Conservation (phyloP, 2,329 filamentous ascomycete genomes). For the Coniella lustricola region DNA sequence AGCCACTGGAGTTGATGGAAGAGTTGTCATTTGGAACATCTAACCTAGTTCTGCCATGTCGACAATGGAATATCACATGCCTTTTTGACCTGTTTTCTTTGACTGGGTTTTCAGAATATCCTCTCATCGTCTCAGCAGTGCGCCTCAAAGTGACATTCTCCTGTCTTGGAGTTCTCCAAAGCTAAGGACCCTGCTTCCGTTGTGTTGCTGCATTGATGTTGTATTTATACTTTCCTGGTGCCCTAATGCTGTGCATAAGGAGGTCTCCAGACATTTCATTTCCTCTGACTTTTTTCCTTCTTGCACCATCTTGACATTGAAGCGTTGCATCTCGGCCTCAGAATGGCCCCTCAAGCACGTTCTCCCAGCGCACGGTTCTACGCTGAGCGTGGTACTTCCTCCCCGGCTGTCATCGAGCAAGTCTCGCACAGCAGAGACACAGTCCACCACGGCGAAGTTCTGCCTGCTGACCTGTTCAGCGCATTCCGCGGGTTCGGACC, state of each 20-base stretch:
- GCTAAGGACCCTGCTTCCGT: constrained; percentile 1
- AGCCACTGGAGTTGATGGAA: constrained; percentile 79
- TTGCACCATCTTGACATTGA: background rate
- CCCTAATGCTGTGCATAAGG: background rate
- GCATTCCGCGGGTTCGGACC: constrained; percentile 11
- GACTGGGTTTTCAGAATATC: constrained; percentile 1
- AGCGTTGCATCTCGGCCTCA: background rate
- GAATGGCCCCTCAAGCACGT: background rate
- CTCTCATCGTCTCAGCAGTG: constrained; percentile 14
- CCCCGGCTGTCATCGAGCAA: background rate
- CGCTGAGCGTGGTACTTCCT: background rate
- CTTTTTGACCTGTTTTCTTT: constrained; percentile 12
- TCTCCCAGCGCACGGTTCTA: constrained; percentile 15
- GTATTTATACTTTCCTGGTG: constrained; percentile 8
- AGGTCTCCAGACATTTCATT: background rate
- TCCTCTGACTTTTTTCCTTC: background rate
- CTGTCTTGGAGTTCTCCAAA: constrained; percentile 1
- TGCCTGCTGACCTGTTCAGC: background rate
- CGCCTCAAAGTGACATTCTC: constrained; percentile 3
- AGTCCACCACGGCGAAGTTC: background rate
- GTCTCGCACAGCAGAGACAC: background rate
- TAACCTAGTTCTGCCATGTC: constrained; percentile 33
- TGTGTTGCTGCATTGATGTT: background rate
- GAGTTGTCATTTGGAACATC: constrained; percentile 70
- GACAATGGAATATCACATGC: constrained; percentile 2